Conservation (phyloP, 305 asterid species). For the Solanum aculeatissimum region DNA sequence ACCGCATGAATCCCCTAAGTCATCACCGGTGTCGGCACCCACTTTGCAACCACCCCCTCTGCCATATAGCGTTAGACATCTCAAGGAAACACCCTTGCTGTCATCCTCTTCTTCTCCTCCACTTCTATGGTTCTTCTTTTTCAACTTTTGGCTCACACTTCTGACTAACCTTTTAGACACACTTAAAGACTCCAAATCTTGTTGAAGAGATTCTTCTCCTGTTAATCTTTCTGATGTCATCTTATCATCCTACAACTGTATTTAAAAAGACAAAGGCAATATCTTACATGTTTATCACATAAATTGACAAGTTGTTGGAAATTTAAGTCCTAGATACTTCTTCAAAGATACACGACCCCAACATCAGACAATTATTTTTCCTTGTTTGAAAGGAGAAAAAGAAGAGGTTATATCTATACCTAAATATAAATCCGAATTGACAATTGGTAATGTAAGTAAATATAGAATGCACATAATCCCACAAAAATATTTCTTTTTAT, state of each 20-base stretch:
- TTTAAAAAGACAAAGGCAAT: not conserved
- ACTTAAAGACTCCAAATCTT: constrained; percentile 47
- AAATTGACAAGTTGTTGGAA: not conserved
- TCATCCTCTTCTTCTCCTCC: constrained; percentile 48
- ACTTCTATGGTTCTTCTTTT: constrained; percentile 38
- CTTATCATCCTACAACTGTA: not conserved
- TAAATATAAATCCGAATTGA: not conserved
- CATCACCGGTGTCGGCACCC: constrained; percentile 69
- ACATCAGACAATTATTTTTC: not conserved
- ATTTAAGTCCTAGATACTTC: not conserved
- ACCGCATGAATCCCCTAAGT: constrained; percentile 34
- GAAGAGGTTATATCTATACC: not conserved
- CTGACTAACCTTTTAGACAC: constrained; percentile 56
- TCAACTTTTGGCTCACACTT: constrained; percentile 71
- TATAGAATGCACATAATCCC: not conserved
- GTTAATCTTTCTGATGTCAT: constrained; percentile 32
- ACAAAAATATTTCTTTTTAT: not conserved
- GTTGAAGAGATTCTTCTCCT: constrained; percentile 31
- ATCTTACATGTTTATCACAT: not conserved
- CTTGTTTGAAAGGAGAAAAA: not conserved
- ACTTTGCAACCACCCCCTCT: constrained; percentile 95
- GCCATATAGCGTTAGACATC: constrained; percentile 61
- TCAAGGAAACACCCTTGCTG: constrained; percentile 40
- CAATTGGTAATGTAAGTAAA: not conserved
- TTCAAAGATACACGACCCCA: not conserved